Evolutionary conservation across 2,329 filamentous ascomycete species (phyloP).

Genomic region (Bipolaris victoriae): DNA sequence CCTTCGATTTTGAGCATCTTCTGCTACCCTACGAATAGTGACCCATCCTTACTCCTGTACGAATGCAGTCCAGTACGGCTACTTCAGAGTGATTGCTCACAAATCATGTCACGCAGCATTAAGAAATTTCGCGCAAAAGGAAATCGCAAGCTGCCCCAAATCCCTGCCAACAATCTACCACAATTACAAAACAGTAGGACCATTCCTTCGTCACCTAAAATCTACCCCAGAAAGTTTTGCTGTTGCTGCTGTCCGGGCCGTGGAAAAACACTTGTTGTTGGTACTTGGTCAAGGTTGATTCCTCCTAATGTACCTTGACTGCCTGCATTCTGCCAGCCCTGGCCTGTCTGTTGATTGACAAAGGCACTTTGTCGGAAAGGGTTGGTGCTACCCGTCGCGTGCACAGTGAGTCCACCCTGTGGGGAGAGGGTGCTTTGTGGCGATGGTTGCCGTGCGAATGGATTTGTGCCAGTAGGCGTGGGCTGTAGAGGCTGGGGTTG

Average conservation of each 20-base stretch:
- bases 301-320: conserved; percentile 80
- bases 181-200: conserved; percentile 1
- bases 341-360: conserved; percentile 84
- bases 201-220: neutral
- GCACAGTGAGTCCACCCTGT: conserved; percentile 61
- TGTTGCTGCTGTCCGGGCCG: conserved; percentile 64
- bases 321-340: conserved; percentile 80
- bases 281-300: conserved; percentile 73
- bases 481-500: conserved; percentile 51
- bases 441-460: conserved; percentile 66
- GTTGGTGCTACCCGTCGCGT: conserved; percentile 88
- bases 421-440: conserved; percentile 44
- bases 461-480: conserved; percentile 73
- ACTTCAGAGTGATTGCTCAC: conserved; percentile 6
- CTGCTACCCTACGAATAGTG: neutral
- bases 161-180: neutral
- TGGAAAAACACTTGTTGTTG: conserved; percentile 85
- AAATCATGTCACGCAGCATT: conserved; percentile 3
- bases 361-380: conserved; percentile 92
- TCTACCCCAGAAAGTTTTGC: conserved; percentile 40
- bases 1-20: conserved; percentile 2
- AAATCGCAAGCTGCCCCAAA: conserved; percentile 3
- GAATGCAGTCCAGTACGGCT: conserved; percentile 1
- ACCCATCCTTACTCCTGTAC: neutral
- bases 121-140: conserved; percentile 5